Base-by-base conservation (phyloP, 768 basidiomycete genomes). In the Strobilomyces dryophilus region DNA sequence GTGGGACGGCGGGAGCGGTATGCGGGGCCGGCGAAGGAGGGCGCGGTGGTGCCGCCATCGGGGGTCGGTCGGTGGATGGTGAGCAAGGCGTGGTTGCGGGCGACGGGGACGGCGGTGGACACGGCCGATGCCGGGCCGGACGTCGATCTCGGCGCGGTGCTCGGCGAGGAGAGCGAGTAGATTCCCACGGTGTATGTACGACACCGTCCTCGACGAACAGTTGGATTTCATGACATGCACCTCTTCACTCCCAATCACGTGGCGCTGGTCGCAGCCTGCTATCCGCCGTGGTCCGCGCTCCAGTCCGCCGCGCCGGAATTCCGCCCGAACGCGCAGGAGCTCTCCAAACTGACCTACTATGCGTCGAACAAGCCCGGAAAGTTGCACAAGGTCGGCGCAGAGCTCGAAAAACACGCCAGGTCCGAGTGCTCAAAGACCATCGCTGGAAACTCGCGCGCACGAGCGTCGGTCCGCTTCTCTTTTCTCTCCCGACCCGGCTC, bases 271-370 rank as follows among this genome's bases (percentile, higher is more conserved):
- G 82, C 83, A 50, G 83, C 90, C 34, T 95, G 92, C 69, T 95
- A 95, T 66, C 93, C 93, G 15, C 81, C 89, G 8, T 74, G 83
- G 40, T 84, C 91, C 48, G 76, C 83, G 6, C 78, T 95, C 32
- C 73, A 85, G 49, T 82, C 87, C 17, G 78, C 89, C 20, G 89
- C 82, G 34, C 86, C 92, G 46, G 83, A 86, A 52, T 91, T 83
- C 68, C 79, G 79, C 12, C 90, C 91, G 12, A 92, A 92, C 60
- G 77, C 87, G 0, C 91, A 92, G 67, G 91, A 93, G 62, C 77
- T 92, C 15, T 92, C 91, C 47, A 80, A 86, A 17, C 76, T 93
- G 46, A 89, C 89, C 4, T 93, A 93, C 68, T 92, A 90, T 73
- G 90, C 87, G 14, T 83, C 89, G 1, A 93, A 93, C 66, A 79